phyloP scores from a whole-genome alignment of 2,329 filamentous ascomycete species.

The Cladosporium sp. region DNA sequence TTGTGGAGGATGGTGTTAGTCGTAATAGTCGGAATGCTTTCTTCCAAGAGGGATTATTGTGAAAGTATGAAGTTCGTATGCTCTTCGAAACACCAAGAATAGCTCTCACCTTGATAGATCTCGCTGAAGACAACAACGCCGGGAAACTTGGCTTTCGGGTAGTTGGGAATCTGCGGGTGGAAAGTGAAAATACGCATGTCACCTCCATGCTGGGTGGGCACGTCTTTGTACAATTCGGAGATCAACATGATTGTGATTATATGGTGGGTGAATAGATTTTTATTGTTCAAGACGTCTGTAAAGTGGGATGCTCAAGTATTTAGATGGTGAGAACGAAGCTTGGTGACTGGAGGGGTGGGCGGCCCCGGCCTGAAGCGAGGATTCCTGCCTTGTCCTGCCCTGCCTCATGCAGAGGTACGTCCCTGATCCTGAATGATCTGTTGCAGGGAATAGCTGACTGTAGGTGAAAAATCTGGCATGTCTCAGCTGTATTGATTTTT shows the following conservation, averaged over 20 bases:
- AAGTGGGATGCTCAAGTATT: neutral
- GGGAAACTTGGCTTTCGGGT: constrained; percentile 84
- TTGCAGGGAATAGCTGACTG: too few relatives aligned
- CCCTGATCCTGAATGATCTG: too few relatives aligned
- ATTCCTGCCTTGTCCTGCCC: too few relatives aligned
- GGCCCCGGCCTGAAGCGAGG: too few relatives aligned
- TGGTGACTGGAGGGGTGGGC: neutral
- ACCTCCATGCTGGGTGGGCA: constrained; percentile 54
- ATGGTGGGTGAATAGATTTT: neutral
- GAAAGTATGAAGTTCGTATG: too few relatives aligned
- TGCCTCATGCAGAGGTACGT: too few relatives aligned
- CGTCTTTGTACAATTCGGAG: constrained; percentile 54
- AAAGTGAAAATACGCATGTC: constrained; percentile 75
- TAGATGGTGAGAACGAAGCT: neutral
- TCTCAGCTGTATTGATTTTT: too few relatives aligned
- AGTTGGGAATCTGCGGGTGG: constrained; percentile 77
- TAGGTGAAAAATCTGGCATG: too few relatives aligned
- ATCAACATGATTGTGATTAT: constrained; percentile 50
- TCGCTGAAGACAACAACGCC: constrained; percentile 87
- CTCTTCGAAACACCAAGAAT: too few relatives aligned
- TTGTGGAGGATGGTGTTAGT: constrained; percentile 32
- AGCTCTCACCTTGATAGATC: constrained; percentile 89
- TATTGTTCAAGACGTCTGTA: too few relatives aligned
- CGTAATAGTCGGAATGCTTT: too few relatives aligned
- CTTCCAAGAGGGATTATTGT: too few relatives aligned